These are phyloP conservation scores for Penicillium sp. DNA, from an alignment of 2,329 filamentous ascomycete genomes.

Conservation along the genomic window DNA sequence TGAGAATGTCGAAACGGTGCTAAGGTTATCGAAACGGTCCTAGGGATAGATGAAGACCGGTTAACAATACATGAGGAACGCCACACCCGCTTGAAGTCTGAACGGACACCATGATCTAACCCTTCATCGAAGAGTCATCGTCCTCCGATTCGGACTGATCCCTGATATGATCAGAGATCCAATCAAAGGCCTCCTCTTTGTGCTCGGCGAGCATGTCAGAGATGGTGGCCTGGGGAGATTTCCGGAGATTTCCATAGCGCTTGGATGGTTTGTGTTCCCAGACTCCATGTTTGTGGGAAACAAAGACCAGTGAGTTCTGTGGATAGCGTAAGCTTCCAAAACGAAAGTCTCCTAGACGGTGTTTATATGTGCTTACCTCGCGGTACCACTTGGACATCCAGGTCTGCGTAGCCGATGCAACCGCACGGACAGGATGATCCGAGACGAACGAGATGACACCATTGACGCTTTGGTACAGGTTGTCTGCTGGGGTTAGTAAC, in stretches of 20 bases:
- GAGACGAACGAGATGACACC: constrained; percentile 80
- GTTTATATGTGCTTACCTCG: constrained; percentile 43
- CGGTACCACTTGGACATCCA: constrained; percentile 78
- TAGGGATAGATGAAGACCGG: not conserved
- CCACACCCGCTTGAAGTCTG: not conserved
- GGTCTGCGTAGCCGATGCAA: constrained; percentile 73
- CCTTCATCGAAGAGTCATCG: constrained; percentile 1
- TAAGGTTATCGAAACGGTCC: too few relatives aligned
- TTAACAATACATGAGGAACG: not conserved
- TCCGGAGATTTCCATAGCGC: constrained; percentile 56
- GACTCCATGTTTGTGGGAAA: constrained; percentile 71
- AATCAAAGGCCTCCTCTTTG: constrained; percentile 49
- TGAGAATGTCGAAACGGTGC: too few relatives aligned
- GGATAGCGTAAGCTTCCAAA: not conserved
- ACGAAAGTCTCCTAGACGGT: not conserved
- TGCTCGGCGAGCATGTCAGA: constrained; percentile 60
- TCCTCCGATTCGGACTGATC: constrained; percentile 26
- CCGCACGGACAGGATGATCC: constrained; percentile 69
- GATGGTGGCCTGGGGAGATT: constrained; percentile 47
- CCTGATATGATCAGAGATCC: constrained; percentile 44
- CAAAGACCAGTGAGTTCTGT: constrained; percentile 72
- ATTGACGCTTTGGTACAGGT: constrained; percentile 65
- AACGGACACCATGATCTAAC: not conserved
- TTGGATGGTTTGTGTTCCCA: constrained; percentile 63
- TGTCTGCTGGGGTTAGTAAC: constrained; percentile 37